Evolutionary conservation across 371 early-diverging fungal genomes (phyloP).

Genomic region (Parasitella parasitica): DNA sequence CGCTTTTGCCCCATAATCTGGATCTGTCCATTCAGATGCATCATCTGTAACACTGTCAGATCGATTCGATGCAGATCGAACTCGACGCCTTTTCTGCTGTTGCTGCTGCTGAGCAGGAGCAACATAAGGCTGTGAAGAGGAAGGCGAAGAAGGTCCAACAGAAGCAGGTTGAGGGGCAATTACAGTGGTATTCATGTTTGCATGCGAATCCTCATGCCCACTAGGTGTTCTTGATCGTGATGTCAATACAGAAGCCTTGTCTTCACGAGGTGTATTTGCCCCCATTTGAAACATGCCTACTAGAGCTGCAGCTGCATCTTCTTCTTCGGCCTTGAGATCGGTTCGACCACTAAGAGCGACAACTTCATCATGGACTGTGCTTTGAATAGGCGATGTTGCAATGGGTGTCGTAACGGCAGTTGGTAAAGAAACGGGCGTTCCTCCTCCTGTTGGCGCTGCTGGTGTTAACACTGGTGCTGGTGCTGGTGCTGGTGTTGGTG

Average conservation of each 20-base stretch:
- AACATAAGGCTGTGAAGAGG: background rate
- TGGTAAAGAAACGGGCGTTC: no score
- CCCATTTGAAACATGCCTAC: constrained; percentile 54
- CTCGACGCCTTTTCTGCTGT: constrained; percentile 24
- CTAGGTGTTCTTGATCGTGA: constrained; percentile 19
- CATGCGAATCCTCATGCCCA: background rate
- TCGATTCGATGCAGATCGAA: constrained; percentile 27
- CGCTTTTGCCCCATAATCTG: constrained; percentile 13
- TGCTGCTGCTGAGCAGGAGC: background rate
- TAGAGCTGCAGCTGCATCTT: constrained; percentile 53
- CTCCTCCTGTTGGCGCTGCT: background rate
- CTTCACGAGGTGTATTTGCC: constrained; percentile 17
- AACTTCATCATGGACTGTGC: background rate
- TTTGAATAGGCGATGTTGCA: background rate
- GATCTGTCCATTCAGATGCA: constrained; percentile 25
- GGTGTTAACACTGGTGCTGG: background rate
- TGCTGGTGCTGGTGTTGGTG: background rate
- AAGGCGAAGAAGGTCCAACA: background rate
- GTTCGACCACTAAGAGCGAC: constrained; percentile 22
- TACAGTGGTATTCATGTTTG: background rate
- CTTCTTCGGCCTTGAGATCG: constrained; percentile 51
- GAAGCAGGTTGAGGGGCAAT: background rate
- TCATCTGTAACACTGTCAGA: constrained; percentile 12
- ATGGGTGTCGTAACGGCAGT: background rate
- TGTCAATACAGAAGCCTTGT: background rate